A percentile compares a stretch with the other conserved stretches of the same genome.
Conservation (phyloP, 371 early-diverging fungal species). For the Lichtheimia ramosa region DNA sequence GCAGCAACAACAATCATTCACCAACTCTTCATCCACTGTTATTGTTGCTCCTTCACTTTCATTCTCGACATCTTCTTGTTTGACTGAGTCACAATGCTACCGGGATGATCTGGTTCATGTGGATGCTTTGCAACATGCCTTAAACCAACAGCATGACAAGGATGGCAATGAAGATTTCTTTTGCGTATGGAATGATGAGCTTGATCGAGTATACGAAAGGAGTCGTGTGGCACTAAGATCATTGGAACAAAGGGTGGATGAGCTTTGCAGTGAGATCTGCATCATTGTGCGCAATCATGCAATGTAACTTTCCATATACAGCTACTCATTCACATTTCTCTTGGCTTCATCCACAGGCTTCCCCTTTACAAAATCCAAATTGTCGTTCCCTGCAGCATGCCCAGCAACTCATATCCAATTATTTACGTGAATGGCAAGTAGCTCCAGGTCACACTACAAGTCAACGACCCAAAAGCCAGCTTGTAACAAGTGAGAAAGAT, state of each 20-base stretch:
- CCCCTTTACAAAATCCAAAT: conserved; percentile 6
- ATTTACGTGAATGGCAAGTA: conserved; percentile 5
- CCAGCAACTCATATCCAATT: conserved; percentile 6
- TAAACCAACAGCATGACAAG: not conserved
- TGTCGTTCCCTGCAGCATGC: conserved; percentile 1
- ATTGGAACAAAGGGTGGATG: not conserved
- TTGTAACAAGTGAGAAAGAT: not conserved
- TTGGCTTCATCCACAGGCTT: not conserved
- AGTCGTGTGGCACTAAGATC: conserved; percentile 1
- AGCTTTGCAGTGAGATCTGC: conserved; percentile 1
- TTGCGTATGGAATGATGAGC: conserved; percentile 12
- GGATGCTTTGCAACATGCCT: not conserved
- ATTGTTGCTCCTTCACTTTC: not conserved
- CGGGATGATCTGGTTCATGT: conserved; percentile 1
- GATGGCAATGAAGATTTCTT: conserved; percentile 1
- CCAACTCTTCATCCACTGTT: not conserved
- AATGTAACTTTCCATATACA: not conserved
- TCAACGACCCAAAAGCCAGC: no score
- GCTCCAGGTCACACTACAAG: no score
- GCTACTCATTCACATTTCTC: not conserved
- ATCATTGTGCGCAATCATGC: conserved; percentile 3
- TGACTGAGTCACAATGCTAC: conserved; percentile 4
- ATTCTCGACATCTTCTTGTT: not conserved
- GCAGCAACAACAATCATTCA: not conserved
- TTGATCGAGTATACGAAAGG: conserved; percentile 3